Conservation (phyloP, 768 basidiomycete genomes). For the Crucibulum laeve region DNA sequence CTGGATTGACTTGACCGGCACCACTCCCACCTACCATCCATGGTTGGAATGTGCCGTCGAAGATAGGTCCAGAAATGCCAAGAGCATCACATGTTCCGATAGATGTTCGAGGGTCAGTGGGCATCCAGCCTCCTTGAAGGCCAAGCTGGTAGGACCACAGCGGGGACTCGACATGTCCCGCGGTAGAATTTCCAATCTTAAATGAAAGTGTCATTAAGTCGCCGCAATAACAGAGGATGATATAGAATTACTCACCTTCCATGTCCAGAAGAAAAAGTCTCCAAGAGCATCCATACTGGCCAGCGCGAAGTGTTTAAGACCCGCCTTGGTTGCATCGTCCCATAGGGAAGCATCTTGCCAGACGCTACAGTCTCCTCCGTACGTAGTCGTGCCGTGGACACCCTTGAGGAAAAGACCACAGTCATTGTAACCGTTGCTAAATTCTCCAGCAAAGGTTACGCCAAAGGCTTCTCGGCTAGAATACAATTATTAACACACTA, state of each 20-base stretch:
- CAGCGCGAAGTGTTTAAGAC: conserved; percentile 51
- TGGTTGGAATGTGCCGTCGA: conserved; percentile 43
- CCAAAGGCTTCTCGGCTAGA: conserved; percentile 52
- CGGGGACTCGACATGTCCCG: conserved; percentile 36
- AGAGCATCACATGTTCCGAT: conserved; percentile 55
- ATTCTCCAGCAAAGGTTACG: conserved; percentile 75
- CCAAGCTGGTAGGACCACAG: conserved; percentile 49
- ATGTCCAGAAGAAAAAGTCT: conserved; percentile 51
- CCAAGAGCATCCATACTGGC: conserved; percentile 40
- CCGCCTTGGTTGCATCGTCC: conserved; percentile 30
- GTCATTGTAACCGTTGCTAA: conserved; percentile 63
- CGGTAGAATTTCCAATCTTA: conserved; percentile 30
- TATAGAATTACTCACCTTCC: conserved; percentile 32
- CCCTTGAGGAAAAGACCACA: conserved; percentile 43
- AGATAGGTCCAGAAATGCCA: conserved; percentile 33
- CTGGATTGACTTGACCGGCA: conserved; percentile 44
- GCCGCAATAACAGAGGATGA: not conserved
- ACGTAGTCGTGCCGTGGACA: conserved; percentile 14
- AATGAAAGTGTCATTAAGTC: conserved; percentile 2
- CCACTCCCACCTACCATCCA: conserved; percentile 70
- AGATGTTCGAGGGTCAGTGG: conserved; percentile 53
- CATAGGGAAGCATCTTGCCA: conserved; percentile 57
- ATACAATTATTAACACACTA: conserved; percentile 11
- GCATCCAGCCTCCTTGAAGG: conserved; percentile 36
- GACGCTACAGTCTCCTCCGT: conserved; percentile 26